phyloP scores from a whole-genome alignment of 1,284 basidiomycete species.

The Cryptococcus jaspeensis region DNA sequence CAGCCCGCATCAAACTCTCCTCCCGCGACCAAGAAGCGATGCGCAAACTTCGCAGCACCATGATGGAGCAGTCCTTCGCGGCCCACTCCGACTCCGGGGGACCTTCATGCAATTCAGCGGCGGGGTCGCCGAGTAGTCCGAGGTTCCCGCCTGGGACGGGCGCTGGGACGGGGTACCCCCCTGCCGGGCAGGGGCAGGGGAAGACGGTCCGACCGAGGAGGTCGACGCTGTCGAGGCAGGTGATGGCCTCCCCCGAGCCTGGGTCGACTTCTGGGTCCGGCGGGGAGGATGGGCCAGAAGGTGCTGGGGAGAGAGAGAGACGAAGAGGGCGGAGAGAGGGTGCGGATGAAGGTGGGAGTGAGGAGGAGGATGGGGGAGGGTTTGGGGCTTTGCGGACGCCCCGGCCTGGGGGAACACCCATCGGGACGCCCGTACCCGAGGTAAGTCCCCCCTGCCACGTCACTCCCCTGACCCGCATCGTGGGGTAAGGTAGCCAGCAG shows the following conservation, averaged over 20 bases:
- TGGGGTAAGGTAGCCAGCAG: too few relatives aligned
- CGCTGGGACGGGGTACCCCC: neutral
- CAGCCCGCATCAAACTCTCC: constrained; percentile 32
- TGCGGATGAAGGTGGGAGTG: neutral
- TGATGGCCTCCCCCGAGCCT: neutral
- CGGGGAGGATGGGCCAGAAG: constrained; percentile 1
- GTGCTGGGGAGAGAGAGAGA: neutral
- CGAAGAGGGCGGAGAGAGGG: neutral
- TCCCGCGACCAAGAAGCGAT: constrained; percentile 40
- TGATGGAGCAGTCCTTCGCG: constrained; percentile 24
- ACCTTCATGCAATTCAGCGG: constrained; percentile 11
- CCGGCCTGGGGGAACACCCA: too few relatives aligned
- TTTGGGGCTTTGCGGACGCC: too few relatives aligned
- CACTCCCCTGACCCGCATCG: too few relatives aligned
- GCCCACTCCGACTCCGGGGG: constrained; percentile 15
- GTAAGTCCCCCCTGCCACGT: too few relatives aligned
- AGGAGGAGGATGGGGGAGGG: neutral
- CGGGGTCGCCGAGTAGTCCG: constrained; percentile 16
- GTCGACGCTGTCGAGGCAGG: constrained; percentile 23
- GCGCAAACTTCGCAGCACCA: constrained; percentile 34
- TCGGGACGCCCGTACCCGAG: too few relatives aligned
- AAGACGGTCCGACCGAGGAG: constrained; percentile 13
- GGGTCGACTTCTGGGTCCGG: neutral
- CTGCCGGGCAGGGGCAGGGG: neutral
- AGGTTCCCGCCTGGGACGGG: constrained; percentile 9